These are phyloP conservation scores for Kalmusia sp. DNA, from an alignment of 2,329 filamentous ascomycete genomes.

Conservation along the genomic window DNA sequence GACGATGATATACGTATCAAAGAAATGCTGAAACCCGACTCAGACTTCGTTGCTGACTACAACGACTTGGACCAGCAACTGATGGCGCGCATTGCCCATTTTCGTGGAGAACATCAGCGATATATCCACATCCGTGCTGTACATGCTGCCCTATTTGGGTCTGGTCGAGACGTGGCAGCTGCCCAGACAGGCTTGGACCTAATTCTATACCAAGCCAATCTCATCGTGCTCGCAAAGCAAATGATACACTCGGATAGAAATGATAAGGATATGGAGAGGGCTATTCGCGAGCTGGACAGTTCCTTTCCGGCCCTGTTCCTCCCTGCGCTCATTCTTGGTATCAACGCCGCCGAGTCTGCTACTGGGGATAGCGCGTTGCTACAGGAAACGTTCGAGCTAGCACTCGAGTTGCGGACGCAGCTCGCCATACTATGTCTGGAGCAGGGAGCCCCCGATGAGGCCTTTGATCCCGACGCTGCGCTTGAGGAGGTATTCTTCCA, in stretches of 20 bases:
- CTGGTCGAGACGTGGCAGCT: conserved; percentile 24
- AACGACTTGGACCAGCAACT: conserved; percentile 43
- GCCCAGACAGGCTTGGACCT: conserved; percentile 44
- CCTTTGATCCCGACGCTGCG: conserved; percentile 49
- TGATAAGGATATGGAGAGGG: conserved; percentile 36
- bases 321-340: conserved; percentile 24
- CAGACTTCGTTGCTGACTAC: conserved; percentile 49
- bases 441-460: conserved; percentile 33
- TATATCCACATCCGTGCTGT: conserved; percentile 51
- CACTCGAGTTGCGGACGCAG: conserved; percentile 63
- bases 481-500: conserved; percentile 52
- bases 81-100: conserved; percentile 43
- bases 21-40: conserved; percentile 44
- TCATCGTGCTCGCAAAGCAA: conserved; percentile 50
- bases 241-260: conserved; percentile 41
- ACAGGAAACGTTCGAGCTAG: conserved; percentile 56
- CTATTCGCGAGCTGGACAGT: conserved; percentile 40
- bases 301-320: conserved; percentile 46
- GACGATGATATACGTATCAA: conserved; percentile 30
- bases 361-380: conserved; percentile 50
- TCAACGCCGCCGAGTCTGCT: conserved; percentile 9
- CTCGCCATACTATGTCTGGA: conserved; percentile 55
- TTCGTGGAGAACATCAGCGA: conserved; percentile 45
- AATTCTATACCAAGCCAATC: conserved; percentile 54
- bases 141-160: conserved; percentile 48